These are phyloP conservation scores for Penicillium pancosmium DNA, from an alignment of 495 filamentous ascomycete species.

Conservation along the genomic window DNA sequence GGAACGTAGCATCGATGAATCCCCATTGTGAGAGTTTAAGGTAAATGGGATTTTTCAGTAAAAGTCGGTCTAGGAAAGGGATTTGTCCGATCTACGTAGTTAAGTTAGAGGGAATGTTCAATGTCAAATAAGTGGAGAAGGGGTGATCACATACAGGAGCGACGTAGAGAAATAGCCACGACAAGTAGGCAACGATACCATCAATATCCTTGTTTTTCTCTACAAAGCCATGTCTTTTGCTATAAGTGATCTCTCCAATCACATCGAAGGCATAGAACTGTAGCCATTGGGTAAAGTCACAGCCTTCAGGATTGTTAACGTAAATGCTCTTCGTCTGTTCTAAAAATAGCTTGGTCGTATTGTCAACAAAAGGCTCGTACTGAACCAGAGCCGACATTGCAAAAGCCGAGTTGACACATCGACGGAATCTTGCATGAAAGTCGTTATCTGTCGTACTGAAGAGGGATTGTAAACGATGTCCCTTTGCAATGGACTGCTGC, in stretches of 20 bases:
- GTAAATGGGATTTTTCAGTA: constrained; percentile 36
- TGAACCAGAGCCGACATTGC: constrained; percentile 71
- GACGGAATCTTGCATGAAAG: constrained; percentile 71
- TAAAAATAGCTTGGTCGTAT: constrained; percentile 17
- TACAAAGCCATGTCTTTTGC: constrained; percentile 65
- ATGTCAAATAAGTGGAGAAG: constrained; percentile 14
- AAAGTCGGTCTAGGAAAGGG: constrained; percentile 30
- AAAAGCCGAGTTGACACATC: constrained; percentile 72
- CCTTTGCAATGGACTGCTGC: constrained; percentile 65
- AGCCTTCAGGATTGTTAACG: constrained; percentile 43
- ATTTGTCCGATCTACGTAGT: constrained; percentile 36
- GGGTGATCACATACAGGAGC: constrained; percentile 31
- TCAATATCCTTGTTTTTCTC: constrained; percentile 60
- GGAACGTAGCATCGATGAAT: constrained; percentile 18
- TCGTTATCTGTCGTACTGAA: constrained; percentile 76
- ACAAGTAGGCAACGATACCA: constrained; percentile 45
- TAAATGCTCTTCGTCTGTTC: constrained; percentile 65
- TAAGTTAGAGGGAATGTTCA: neutral
- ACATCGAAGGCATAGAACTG: constrained; percentile 83
- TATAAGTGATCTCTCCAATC: constrained; percentile 65
- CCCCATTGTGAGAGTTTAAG: constrained; percentile 21
- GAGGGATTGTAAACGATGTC: constrained; percentile 67
- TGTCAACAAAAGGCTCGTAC: constrained; percentile 70
- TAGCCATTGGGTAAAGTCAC: constrained; percentile 73
- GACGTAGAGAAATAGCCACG: constrained; percentile 48